Conservation (phyloP, 2,329 filamentous ascomycete genomes). For the Calonectria ilicicola region DNA sequence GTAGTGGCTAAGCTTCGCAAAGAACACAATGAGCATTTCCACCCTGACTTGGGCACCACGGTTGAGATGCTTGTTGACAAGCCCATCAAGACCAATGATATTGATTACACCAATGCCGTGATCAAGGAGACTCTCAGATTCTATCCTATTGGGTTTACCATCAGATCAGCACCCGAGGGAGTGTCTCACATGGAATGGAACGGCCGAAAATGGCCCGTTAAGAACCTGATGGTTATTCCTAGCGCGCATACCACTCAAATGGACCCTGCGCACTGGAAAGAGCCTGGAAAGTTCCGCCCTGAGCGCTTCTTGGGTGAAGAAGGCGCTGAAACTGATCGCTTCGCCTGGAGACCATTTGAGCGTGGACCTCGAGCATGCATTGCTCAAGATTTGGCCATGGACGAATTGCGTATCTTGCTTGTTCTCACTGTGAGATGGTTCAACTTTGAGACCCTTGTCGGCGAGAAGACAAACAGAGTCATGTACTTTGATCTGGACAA, state of each 20-base stretch:
- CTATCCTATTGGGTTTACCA: not conserved
- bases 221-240: slow-evolving; percentile 5
- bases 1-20: not conserved
- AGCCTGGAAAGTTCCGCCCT: not conserved
- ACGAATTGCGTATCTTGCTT: not conserved
- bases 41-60: not conserved
- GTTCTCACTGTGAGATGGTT: not conserved
- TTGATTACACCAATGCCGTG: not conserved
- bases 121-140: slow-evolving; percentile 4
- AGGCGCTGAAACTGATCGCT: not conserved
- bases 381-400: not conserved
- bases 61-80: not conserved
- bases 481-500: slow-evolving; percentile 2
- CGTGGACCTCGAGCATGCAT: not conserved
- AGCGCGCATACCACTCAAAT: not conserved
- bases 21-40: not conserved
- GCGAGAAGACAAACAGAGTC: not conserved
- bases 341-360: not conserved
- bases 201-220: not conserved
- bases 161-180: not conserved
- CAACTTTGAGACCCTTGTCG: not conserved
- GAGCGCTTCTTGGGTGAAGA: not conserved
- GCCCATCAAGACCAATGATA: not conserved
- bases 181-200: not conserved
- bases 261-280: not conserved